Conservation (phyloP, 164 flowering plant genomes). For the Pachysandra terminalis region DNA sequence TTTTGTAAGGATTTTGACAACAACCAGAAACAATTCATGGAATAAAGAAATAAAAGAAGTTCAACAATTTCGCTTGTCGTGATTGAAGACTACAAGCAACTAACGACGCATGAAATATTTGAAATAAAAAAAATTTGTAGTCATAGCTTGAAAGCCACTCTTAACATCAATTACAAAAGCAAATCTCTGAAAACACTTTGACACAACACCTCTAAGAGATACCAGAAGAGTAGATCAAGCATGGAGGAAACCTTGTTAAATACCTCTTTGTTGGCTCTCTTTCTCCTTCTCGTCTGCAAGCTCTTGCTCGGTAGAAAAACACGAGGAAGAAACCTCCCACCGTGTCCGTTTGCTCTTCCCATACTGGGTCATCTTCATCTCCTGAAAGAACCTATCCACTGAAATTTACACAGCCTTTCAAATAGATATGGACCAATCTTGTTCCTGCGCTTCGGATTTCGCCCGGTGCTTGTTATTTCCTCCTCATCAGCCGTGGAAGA, state of each 20-base stretch:
- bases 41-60: too few relatives aligned
- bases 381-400: conserved; percentile 29
- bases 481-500: conserved; percentile 31
- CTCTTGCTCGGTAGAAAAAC: not conserved
- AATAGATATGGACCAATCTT: conserved; percentile 22
- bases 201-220: too few relatives aligned
- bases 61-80: too few relatives aligned
- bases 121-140: too few relatives aligned
- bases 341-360: conserved; percentile 23
- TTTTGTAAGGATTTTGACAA: too few relatives aligned
- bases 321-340: conserved; percentile 15
- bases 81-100: too few relatives aligned
- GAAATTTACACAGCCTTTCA: conserved; percentile 19
- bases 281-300: not conserved
- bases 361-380: conserved; percentile 37
- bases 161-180: too few relatives aligned
- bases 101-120: too few relatives aligned
- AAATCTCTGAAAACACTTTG: too few relatives aligned
- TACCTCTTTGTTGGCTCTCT: not conserved
- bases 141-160: too few relatives aligned
- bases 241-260: not conserved
- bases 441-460: conserved; percentile 30
- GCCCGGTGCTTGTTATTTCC: conserved; percentile 31
- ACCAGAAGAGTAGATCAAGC: not conserved
- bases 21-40: too few relatives aligned